A percentile compares a stretch with the other conserved stretches of the same genome.
Conservation (phyloP, 2,329 filamentous ascomycete genomes). For the Madurella fahalii region DNA sequence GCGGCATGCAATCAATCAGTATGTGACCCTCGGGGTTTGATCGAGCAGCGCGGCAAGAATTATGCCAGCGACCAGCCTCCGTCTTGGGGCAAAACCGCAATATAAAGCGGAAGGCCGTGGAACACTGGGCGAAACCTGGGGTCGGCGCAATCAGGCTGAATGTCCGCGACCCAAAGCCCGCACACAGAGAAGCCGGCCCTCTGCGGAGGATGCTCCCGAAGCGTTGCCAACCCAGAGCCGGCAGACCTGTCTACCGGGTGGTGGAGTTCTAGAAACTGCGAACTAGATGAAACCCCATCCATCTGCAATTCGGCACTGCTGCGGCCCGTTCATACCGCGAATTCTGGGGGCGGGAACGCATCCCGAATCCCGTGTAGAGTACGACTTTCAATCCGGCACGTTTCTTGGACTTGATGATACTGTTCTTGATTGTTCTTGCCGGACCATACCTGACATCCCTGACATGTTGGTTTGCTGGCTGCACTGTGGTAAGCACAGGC, state of each 20-base stretch:
- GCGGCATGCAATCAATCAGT: not conserved
- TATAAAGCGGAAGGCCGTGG: slow-evolving; percentile 14
- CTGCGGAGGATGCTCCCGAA: slow-evolving; percentile 16
- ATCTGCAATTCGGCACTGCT: slow-evolving; percentile 1
- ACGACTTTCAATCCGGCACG: no score
- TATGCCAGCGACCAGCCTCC: slow-evolving; percentile 12
- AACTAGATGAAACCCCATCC: not conserved
- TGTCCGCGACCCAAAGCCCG: slow-evolving; percentile 17
- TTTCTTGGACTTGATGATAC: no score
- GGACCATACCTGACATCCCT: no score
- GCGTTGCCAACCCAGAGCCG: not conserved
- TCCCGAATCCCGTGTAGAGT: no score
- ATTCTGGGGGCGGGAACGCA: not conserved
- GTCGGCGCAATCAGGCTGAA: slow-evolving; percentile 23
- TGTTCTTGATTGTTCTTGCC: no score
- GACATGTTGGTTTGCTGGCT: no score
- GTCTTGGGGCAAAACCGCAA: slow-evolving; percentile 8
- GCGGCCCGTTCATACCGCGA: not conserved
- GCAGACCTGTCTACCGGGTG: slow-evolving; percentile 9
- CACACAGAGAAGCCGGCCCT: not conserved
- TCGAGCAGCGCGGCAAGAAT: not conserved
- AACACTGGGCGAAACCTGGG: slow-evolving; percentile 4
- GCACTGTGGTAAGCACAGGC: no score
- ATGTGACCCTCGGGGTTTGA: slow-evolving; percentile 13
- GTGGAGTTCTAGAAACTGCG: slow-evolving; percentile 9